Base-by-base conservation (phyloP, 1,139 yeast genomes). In the Suhomyces maxii region DNA sequence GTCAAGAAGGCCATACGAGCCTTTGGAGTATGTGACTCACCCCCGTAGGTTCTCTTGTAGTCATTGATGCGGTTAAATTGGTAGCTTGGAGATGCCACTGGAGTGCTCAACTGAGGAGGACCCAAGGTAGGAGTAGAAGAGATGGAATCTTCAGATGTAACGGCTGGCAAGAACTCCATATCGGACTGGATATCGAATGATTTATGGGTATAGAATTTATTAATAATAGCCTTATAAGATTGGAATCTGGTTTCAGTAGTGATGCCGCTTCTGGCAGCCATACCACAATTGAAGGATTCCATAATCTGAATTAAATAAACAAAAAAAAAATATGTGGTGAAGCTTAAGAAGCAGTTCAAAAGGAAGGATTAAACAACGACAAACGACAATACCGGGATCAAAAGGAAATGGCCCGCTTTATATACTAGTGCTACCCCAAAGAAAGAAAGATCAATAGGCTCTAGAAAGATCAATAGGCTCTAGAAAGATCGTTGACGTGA, bases 141-240 rank as follows among this genome's bases (percentile, higher is more conserved):
- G 33, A 39, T 32, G 12, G 39, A 8, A 12, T 37, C 31, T 12
- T 57, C 61, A n/a, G 47, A 40, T 6, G 70, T 67, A 36, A 68
- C 59, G 35, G 60, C 56, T 57, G 89, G 89, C 56, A 87, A 83
- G 63, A 86, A 86, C 65, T 84, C 90, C 52, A 79, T 61, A 62
- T 86, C 91, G 53, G 86, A 87, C 60, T 83, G 89, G 39, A 76
- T 61, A 54, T 84, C 89, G 63, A 86, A 84, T 33, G 88, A 84
- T 53, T 86, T 78, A 56, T 83, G 81, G 38, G 84, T 76, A 55
- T 83, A 83, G 56, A 82, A 75, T 52, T 83, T 76, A 36, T 73
- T 69, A 50, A 76, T 70, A 40, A 73, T 65, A 47, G 58, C 51
- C 47, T 56, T 61, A 48, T 62, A 58, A 40, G 61, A 47, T 45